Evolutionary conservation across 2,329 filamentous ascomycete genomes (phyloP).

Genomic region (Graphiopsis chlorocephala): DNA sequence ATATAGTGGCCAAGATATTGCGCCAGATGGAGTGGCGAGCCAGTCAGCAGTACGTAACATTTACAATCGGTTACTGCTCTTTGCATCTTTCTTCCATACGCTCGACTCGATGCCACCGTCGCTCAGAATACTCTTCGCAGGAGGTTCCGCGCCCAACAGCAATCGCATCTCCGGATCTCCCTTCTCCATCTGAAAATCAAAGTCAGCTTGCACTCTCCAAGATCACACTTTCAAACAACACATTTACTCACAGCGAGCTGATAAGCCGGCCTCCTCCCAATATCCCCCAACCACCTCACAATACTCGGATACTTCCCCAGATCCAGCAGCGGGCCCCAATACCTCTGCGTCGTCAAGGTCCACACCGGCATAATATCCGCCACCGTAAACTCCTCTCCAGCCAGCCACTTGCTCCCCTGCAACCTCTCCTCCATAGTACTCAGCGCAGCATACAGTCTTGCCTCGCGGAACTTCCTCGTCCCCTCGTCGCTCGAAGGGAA

Average conservation of each 20-base stretch:
- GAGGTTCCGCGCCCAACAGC: conserved; percentile 20
- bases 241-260: conserved; percentile 22
- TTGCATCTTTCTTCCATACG: conserved; percentile 23
- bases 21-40: not conserved
- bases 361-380: conserved; percentile 66
- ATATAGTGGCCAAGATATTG: not conserved
- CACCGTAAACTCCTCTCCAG: conserved; percentile 60
- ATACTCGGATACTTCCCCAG: conserved; percentile 26
- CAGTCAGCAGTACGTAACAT: not conserved
- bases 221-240: not conserved
- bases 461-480: conserved; percentile 31
- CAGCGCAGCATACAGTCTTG: conserved; percentile 41
- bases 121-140: conserved; percentile 19
- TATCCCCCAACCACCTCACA: conserved; percentile 31
- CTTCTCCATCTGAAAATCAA: conserved; percentile 29
- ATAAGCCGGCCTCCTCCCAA: conserved; percentile 28
- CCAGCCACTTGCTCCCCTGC: conserved; percentile 51
- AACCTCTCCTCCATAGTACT: conserved; percentile 51
- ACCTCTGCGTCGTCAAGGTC: conserved; percentile 59
- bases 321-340: conserved; percentile 43
- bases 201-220: not conserved
- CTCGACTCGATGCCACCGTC: conserved; percentile 19
- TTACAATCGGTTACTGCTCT: not conserved
- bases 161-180: conserved; percentile 31
- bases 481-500: conserved; percentile 32